These are phyloP conservation scores for Neofusicoccum sp. DNA, from an alignment of 2,329 filamentous ascomycete genomes.

Conservation along the genomic window DNA sequence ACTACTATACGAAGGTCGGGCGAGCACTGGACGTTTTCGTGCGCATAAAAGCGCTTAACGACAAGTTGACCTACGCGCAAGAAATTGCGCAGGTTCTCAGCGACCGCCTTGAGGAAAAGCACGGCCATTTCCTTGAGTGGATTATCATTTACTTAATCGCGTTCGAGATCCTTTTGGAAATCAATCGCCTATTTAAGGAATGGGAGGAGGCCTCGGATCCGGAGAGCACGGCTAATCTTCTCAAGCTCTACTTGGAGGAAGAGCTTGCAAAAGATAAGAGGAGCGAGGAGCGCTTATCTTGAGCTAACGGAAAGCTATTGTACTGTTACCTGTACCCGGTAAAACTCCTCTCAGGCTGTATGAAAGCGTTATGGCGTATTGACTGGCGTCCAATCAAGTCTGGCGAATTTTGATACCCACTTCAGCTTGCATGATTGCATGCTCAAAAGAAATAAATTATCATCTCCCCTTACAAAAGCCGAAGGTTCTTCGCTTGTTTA, in stretches of 20 bases:
- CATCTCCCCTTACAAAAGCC: too few species aligned
- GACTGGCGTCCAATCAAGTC: neutral
- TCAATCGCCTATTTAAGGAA: constrained; percentile 72
- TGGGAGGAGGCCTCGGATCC: constrained; percentile 48
- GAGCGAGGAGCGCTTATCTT: neutral
- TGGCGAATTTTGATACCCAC: neutral
- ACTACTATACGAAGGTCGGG: constrained; percentile 93
- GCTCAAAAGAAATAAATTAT: too few species aligned
- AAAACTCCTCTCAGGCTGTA: neutral
- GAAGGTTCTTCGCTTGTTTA: too few species aligned
- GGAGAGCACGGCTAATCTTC: constrained; percentile 43
- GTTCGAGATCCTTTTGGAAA: constrained; percentile 87
- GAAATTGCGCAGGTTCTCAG: constrained; percentile 90
- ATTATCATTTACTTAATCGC: constrained; percentile 94
- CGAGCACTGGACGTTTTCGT: constrained; percentile 88
- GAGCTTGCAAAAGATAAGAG: constrained; percentile 6
- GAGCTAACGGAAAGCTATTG: neutral
- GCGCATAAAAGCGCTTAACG: constrained; percentile 87
- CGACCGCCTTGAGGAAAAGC: constrained; percentile 87
- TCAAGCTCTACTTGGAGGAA: constrained; percentile 35
- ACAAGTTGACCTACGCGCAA: constrained; percentile 97
- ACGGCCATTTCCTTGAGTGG: constrained; percentile 86
- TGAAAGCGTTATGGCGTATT: neutral
- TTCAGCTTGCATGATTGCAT: neutral
- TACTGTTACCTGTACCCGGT: neutral